Base-by-base conservation (phyloP, 176 grass and related monocot genomes). In the Ananas comosus region DNA sequence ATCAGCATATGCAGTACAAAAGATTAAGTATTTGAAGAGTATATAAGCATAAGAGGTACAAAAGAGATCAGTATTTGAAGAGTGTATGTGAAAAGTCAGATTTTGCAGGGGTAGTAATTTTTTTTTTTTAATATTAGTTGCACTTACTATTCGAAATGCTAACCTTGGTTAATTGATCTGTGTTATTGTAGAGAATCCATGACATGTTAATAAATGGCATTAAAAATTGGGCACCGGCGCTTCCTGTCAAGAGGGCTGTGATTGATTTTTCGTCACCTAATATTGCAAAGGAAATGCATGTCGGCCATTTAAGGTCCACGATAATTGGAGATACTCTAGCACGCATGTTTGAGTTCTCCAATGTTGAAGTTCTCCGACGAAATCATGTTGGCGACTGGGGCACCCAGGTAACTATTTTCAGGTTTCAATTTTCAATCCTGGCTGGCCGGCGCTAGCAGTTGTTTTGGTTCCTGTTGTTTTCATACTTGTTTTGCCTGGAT, bases 381-480 rank as follows among this genome's bases (percentile, higher is more conserved):
- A 99, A 99, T 74, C 94, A 99, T 86, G 89, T 99, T 14, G 94
- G 94, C 66, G 94, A 99, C 33, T 99, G 94, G 94, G 94, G 94
- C 56, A 99, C 94, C 68, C 94, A 99, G 94, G 94, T 99, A 75
- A 78, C 56, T 24, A 0, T 12, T 49, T 54, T 22, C 9, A 23
- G 13, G n/a, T 33, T 8, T 16, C 12, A 65, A 14, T 64, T 19
- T 75, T 49, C 29, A 10, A 48, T 42, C 33, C 33, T 42, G 33
- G 33, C 33, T 42, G 5, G 33, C 33, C 33, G 5, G 33, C 33
- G 33, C 33, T 42, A 6, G 33, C 33, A 42, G 33, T 42, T 42
- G 5, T 42, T 42, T 42, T 42, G 33, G 33, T 42, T 42, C 33
- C 33, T 42, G 33, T 42, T 42, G 33, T 7, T 42, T 42, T 42